These are phyloP conservation scores for Heliosperma pusillum DNA, from an alignment of 148 eudicot genomes.

Conservation along the genomic window DNA sequence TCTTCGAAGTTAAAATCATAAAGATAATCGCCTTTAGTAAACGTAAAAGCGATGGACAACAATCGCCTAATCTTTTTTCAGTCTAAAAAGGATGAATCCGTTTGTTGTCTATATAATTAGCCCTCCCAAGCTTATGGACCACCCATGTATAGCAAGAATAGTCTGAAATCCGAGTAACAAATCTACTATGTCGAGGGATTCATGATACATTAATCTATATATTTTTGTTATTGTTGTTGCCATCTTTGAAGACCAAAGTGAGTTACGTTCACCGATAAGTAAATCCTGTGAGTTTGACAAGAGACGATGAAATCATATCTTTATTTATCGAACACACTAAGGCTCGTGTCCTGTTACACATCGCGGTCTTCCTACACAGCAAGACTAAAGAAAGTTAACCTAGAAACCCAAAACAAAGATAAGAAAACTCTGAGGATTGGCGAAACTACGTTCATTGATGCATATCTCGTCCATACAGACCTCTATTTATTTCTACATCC, in stretches of 20 bases:
- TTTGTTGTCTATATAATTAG: too few species aligned
- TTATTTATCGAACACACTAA: constrained; percentile 12
- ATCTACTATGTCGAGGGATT: too few species aligned
- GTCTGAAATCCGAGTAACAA: too few species aligned
- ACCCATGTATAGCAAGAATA: too few species aligned
- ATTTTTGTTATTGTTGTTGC: too few species aligned
- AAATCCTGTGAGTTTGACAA: neutral
- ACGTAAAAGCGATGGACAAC: too few species aligned
- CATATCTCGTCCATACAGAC: neutral
- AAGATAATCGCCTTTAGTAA: neutral
- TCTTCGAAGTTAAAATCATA: neutral
- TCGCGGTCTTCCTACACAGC: neutral
- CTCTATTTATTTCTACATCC: neutral
- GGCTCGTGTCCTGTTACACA: constrained; percentile 11
- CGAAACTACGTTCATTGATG: neutral
- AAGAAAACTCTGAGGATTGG: neutral
- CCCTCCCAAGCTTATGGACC: too few species aligned
- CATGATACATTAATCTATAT: too few species aligned
- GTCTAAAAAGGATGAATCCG: too few species aligned
- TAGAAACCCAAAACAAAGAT: neutral
- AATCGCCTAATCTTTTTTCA: too few species aligned
- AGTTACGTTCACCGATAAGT: too few species aligned
- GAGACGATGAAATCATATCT: neutral
- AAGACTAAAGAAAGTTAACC: neutral
- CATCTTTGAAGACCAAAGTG: too few species aligned